Percentiles rank a stretch among this genome's conserved stretches.
phyloP scores from a whole-genome alignment of 306 rosid genomes.

The Adenanthera pavonina region DNA sequence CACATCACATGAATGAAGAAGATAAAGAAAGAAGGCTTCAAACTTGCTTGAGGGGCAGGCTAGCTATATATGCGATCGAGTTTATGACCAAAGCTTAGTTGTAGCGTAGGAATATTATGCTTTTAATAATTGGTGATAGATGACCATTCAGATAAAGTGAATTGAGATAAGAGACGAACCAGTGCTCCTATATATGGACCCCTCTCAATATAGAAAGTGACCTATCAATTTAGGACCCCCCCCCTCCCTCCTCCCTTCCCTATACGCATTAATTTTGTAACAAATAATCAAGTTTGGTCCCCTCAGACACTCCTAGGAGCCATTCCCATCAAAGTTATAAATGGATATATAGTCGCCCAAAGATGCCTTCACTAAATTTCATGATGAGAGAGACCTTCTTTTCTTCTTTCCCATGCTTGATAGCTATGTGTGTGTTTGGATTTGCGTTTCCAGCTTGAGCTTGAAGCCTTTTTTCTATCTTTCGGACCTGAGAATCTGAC shows the following conservation, averaged over 20 bases:
- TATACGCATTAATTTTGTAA: constrained; percentile 26
- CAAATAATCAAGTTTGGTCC: constrained; percentile 43
- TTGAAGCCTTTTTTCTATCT: constrained; percentile 23
- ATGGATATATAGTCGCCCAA: constrained; percentile 46
- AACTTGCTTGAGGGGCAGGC: constrained; percentile 29
- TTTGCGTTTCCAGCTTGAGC: constrained; percentile 27
- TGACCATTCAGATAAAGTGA: constrained; percentile 63
- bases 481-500: constrained; percentile 14
- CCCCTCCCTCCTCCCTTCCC: constrained; percentile 41
- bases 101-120: constrained; percentile 55
- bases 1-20: constrained; percentile 22
- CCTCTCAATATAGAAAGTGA: constrained; percentile 43
- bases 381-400: constrained; percentile 37
- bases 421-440: constrained; percentile 28
- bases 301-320: constrained; percentile 36
- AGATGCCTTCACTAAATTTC: constrained; percentile 50
- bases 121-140: constrained; percentile 69
- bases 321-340: constrained; percentile 53
- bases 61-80: constrained; percentile 14
- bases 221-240: constrained; percentile 51
- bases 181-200: constrained; percentile 45
- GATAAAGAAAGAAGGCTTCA: constrained; percentile 14
- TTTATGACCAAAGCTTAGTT: constrained; percentile 43
- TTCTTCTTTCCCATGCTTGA: constrained; percentile 33
- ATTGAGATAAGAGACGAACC: constrained; percentile 56